Conservation (phyloP, 2,329 filamentous ascomycete genomes). For the Ophiocordyceps unilateralis region DNA sequence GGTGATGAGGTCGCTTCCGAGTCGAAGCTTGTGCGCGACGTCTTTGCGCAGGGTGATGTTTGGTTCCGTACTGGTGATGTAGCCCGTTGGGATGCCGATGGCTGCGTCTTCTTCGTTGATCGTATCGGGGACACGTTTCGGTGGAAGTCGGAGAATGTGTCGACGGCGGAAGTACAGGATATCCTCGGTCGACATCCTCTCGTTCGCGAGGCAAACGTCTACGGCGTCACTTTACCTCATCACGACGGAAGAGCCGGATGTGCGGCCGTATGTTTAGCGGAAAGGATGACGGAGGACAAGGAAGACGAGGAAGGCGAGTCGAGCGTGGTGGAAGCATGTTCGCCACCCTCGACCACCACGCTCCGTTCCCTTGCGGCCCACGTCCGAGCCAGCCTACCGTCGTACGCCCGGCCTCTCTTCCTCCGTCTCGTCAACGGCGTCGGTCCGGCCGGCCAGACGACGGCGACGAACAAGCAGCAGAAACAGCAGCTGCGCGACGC, state of each 20-base stretch:
- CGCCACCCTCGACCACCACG: slow-evolving; percentile 20
- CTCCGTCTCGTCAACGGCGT: slow-evolving; percentile 45
- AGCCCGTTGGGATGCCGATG: slow-evolving; percentile 51
- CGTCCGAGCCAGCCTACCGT: slow-evolving; percentile 40
- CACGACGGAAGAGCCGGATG: slow-evolving; percentile 78
- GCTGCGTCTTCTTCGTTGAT: slow-evolving; percentile 65
- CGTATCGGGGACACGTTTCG: slow-evolving; percentile 63
- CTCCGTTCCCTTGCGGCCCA: slow-evolving; percentile 46
- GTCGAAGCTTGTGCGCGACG: slow-evolving; percentile 56
- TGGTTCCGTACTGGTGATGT: slow-evolving; percentile 81
- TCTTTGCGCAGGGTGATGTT: slow-evolving; percentile 58
- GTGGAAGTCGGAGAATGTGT: slow-evolving; percentile 74
- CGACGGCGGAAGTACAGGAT: slow-evolving; percentile 66
- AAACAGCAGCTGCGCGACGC: slow-evolving; percentile 57
- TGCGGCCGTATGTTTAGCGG: slow-evolving; percentile 45
- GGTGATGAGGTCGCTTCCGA: slow-evolving; percentile 51
- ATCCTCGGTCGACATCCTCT: slow-evolving; percentile 48
- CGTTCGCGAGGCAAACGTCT: slow-evolving; percentile 69
- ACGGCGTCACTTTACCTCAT: slow-evolving; percentile 61
- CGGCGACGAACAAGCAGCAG: slow-evolving; percentile 80
- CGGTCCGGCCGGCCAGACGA: slow-evolving; percentile 41
- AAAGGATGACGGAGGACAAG: too few species aligned
- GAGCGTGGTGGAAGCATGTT: too few species aligned
- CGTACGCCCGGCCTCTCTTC: slow-evolving; percentile 64
- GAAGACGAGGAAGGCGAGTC: slow-evolving; percentile 16